Evolutionary conservation across 768 basidiomycete genomes (phyloP), one percentile per base, ranked within the genome.

Genomic region (Tylopilus felleus): DNA sequence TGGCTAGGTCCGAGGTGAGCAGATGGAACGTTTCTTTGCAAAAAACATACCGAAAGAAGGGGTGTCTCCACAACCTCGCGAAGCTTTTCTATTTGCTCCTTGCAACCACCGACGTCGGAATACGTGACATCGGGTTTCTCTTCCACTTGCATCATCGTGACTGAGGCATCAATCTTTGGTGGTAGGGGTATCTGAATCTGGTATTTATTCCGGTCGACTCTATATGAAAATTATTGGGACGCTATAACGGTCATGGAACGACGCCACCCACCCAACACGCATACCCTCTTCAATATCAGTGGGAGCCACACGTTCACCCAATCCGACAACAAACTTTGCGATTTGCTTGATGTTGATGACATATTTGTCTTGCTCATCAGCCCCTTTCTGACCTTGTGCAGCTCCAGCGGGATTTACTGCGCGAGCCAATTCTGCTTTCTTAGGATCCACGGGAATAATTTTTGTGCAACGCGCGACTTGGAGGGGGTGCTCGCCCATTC

Each of bases 281-380:
- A 99, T 99, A n/a, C 97, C 97, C 77, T 99, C 97, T 71, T 99
- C 97, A 49, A 99, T 94, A 75, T 99, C 97, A 3, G 96, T 97
- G 12, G 94, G 91, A 22, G 97, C 92, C 2, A 99, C 94, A 39
- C 93, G 87, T 61, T 99, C 97, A 19, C 94, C 95, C 5, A 99
- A 75, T 19, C 94, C 97, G 40, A 99, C 97, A 10, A 99, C 97
- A 68, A 98, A 98, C 74, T 99, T 99, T 9, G 97, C 97, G 67
- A 98, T 97, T 75, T 99, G 97, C 71, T 98, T 97, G 73, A 99
- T 95, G 70, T 96, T 97, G 73, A 99, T 98, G 64, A 99, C 93
- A 73, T 99, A 98, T 74, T 98, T 95, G 75, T 98, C 96, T 65
- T 96, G 93, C 70, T 98, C 97, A 67, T 98, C 97, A 19, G 96